These are phyloP conservation scores for Pestalotiopsis sp. DNA, from an alignment of 2,329 filamentous ascomycete species.

Conservation along the genomic window DNA sequence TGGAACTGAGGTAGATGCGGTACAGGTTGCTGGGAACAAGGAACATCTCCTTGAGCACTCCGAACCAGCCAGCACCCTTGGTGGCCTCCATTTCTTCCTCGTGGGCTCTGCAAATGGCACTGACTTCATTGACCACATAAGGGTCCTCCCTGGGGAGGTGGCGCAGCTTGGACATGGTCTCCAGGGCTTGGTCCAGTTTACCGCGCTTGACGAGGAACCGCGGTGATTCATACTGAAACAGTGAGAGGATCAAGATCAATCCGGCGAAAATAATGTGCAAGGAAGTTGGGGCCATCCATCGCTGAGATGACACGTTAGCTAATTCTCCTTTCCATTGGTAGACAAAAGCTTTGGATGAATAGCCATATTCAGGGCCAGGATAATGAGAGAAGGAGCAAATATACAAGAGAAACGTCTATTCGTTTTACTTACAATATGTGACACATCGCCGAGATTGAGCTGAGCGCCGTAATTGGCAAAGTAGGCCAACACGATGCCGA, in stretches of 20 bases:
- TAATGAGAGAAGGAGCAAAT: no score
- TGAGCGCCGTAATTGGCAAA: conserved; percentile 68
- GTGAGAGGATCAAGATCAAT: conserved; percentile 68
- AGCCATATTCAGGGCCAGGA: no score
- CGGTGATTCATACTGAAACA: conserved; percentile 69
- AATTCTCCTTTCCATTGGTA: no score
- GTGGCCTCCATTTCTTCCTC: conserved; percentile 73
- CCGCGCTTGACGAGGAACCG: conserved; percentile 69
- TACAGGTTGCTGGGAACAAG: conserved; percentile 69
- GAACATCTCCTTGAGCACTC: conserved; percentile 69
- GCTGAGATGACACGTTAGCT: conserved; percentile 14
- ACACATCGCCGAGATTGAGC: conserved; percentile 47
- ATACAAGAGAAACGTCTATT: no score
- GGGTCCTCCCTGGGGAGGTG: conserved; percentile 58
- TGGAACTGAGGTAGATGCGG: conserved; percentile 66
- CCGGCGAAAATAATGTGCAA: conserved; percentile 77
- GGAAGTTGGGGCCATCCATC: conserved; percentile 66
- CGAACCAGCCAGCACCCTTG: conserved; percentile 62
- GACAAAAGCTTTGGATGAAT: no score
- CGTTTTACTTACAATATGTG: conserved; percentile 30
- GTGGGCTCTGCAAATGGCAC: conserved; percentile 63
- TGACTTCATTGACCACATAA: conserved; percentile 62
- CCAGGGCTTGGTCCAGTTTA: conserved; percentile 57
- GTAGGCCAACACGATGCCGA: conserved; percentile 78
- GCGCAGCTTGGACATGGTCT: conserved; percentile 57